phyloP scores from a whole-genome alignment of 257 asterid species.

The Agastache rugosa region DNA sequence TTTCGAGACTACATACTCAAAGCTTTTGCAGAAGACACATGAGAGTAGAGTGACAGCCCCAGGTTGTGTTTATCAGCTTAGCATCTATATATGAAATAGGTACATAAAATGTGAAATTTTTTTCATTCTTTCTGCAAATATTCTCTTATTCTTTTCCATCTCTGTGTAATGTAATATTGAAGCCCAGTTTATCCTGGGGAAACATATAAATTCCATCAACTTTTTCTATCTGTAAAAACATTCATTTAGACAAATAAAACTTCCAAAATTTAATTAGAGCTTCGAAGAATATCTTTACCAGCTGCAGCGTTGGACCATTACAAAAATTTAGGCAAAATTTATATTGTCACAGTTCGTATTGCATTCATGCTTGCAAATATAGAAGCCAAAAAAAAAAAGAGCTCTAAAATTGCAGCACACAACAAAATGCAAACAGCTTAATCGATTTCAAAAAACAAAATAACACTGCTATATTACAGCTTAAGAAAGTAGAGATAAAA shows the following conservation, averaged over 20 bases:
- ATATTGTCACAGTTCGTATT: not conserved
- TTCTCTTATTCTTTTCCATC: constrained; percentile 13
- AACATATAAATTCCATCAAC: not conserved
- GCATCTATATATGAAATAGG: constrained; percentile 19
- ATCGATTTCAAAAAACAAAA: not conserved
- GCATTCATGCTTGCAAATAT: not conserved
- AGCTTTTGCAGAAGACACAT: constrained; percentile 84
- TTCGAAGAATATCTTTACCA: not conserved
- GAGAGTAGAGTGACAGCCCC: constrained; percentile 28
- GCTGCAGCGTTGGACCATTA: not conserved
- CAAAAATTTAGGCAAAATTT: not conserved
- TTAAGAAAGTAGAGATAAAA: not conserved
- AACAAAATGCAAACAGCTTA: not conserved
- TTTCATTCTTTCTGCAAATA: constrained; percentile 41
- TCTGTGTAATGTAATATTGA: constrained; percentile 38
- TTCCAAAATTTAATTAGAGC: not conserved
- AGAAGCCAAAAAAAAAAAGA: not conserved
- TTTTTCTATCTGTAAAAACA: constrained; percentile 16
- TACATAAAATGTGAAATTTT: constrained; percentile 32
- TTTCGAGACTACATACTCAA: constrained; percentile 88
- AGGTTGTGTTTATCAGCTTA: constrained; percentile 1
- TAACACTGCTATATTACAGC: not conserved
- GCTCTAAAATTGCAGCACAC: not conserved
- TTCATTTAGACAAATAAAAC: constrained; percentile 23
- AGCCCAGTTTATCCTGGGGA: constrained; percentile 30